Evolutionary conservation across 257 asterid species (phyloP).

Genomic region (Nyctanthes arbortristis): DNA sequence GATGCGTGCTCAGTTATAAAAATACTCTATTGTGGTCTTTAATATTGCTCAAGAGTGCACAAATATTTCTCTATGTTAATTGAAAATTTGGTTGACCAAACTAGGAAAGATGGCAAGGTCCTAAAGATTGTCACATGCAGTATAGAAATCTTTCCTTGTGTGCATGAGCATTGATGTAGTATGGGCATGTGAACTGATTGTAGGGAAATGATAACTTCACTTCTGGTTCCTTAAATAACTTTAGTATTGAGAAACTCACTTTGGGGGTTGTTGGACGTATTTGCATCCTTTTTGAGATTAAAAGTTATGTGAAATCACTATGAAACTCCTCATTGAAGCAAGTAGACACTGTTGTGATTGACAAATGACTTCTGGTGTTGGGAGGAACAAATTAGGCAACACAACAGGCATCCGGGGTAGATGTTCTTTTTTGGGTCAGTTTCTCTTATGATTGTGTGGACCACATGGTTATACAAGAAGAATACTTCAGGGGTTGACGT

Average conservation of each 20-base stretch:
- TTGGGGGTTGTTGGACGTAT: background rate
- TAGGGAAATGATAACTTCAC: background rate
- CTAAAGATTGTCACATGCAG: background rate
- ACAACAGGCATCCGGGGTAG: no score
- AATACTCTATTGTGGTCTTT: background rate
- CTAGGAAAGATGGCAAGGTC: constrained; percentile 1
- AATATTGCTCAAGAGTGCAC: background rate
- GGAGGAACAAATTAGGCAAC: no score
- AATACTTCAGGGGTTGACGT: no score
- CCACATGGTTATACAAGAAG: no score
- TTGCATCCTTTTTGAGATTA: no score
- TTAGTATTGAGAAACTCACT: constrained; percentile 4
- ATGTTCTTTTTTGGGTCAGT: no score
- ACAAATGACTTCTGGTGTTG: no score
- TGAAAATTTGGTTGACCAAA: constrained; percentile 7
- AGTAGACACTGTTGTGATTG: no score
- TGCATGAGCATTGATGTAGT: background rate
- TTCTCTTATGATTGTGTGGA: no score
- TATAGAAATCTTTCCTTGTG: background rate
- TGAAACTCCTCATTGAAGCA: no score
- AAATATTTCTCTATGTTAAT: background rate
- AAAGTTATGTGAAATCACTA: no score
- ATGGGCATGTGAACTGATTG: constrained; percentile 5
- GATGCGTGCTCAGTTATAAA: background rate
- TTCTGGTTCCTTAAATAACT: background rate